Evolutionary conservation across 352 stramenopile species (phyloP).

Genomic region (Pythium vanterpoolii): DNA sequence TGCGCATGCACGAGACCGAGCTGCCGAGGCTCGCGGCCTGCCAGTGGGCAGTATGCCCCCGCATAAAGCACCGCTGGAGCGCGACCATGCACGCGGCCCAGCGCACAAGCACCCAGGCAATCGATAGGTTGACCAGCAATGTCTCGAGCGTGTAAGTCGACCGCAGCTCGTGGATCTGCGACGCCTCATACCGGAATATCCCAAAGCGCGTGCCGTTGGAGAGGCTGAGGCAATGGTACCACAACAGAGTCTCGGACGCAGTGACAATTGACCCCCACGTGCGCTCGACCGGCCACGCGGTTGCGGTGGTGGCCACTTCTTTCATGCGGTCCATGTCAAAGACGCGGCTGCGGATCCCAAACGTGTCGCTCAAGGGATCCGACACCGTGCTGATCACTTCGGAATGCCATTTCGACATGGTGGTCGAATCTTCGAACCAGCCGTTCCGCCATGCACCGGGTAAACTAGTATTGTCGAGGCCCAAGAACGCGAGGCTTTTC

Average conservation of each 20-base stretch:
- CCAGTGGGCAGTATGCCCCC: slow-evolving; percentile 11
- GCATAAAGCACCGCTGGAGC: slow-evolving; percentile 11
- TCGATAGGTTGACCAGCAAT: slow-evolving; percentile 28
- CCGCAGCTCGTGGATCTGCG: slow-evolving; percentile 8
- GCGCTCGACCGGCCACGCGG: neutral
- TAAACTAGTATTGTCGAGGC: neutral
- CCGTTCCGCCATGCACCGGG: slow-evolving; percentile 28
- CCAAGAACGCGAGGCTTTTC: slow-evolving; percentile 11
- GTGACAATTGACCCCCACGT: slow-evolving; percentile 7
- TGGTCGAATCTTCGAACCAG: slow-evolving; percentile 23
- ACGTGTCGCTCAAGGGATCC: neutral
- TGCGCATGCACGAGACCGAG: slow-evolving; percentile 29
- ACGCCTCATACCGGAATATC: slow-evolving; percentile 10
- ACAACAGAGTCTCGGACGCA: slow-evolving; percentile 7
- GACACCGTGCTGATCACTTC: slow-evolving; percentile 24
- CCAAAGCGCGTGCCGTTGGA: slow-evolving; percentile 24
- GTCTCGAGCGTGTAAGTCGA: slow-evolving; percentile 32
- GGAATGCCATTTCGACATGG: slow-evolving; percentile 24
- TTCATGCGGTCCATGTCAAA: slow-evolving; percentile 23
- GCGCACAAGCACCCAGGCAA: slow-evolving; percentile 27
- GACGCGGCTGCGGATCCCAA: slow-evolving; percentile 10
- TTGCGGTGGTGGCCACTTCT: slow-evolving; percentile 3
- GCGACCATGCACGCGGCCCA: slow-evolving; percentile 30
- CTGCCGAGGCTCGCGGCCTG: slow-evolving; percentile 34
- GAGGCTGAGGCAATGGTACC: slow-evolving; percentile 19